phyloP scores from a whole-genome alignment of 306 rosid genomes.

The Castanopsis chinensis region DNA sequence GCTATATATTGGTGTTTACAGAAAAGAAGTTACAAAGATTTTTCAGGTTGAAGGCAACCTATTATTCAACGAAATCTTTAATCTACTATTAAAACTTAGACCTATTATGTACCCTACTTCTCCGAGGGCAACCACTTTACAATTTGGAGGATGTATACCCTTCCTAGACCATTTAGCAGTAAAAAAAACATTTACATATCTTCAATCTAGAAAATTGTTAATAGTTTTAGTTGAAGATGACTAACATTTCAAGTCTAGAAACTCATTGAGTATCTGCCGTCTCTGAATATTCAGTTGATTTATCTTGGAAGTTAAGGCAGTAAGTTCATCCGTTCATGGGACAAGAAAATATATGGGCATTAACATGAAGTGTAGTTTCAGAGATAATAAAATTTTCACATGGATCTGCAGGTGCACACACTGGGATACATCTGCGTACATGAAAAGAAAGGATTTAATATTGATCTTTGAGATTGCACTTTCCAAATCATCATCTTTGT shows the following conservation, averaged over 20 bases:
- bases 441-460: slow-evolving; percentile 11
- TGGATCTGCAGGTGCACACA: not conserved
- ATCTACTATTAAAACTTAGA: too few relatives aligned
- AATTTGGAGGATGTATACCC: not conserved
- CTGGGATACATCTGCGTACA: not conserved
- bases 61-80: not conserved
- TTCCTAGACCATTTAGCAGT: not conserved
- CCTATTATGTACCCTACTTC: too few relatives aligned
- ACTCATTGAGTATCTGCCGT: slow-evolving; percentile 34
- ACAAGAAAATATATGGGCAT: not conserved
- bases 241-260: slow-evolving; percentile 42
- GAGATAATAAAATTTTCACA: not conserved
- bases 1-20: not conserved
- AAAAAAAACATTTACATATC: not conserved
- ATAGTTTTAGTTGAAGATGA: not conserved
- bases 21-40: not conserved
- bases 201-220: not conserved
- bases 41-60: not conserved
- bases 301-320: slow-evolving; percentile 20
- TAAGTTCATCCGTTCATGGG: slow-evolving; percentile 31
- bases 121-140: not conserved
- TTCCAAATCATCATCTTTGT: slow-evolving; percentile 17
- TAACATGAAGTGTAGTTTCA: not conserved
- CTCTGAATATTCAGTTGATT: slow-evolving; percentile 28
- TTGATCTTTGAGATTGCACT: slow-evolving; percentile 21